Conservation (phyloP, 192 early-diverging fungal genomes). For the Physocladia obscura region DNA sequence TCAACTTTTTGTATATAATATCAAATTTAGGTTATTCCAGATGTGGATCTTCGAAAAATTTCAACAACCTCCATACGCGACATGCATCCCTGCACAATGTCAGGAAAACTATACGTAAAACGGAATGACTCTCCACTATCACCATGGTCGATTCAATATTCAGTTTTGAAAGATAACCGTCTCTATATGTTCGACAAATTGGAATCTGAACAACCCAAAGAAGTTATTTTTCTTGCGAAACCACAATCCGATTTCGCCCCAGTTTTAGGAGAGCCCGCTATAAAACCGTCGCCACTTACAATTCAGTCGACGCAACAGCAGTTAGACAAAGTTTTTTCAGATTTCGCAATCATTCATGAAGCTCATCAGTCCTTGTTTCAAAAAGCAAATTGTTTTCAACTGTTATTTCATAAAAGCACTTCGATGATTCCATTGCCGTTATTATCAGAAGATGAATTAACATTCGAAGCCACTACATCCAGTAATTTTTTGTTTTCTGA, state of each 20-base stretch:
- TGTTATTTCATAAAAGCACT: conserved; percentile 23
- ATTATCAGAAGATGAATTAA: too few species aligned
- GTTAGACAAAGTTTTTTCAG: conserved; percentile 32
- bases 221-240: conserved; percentile 9
- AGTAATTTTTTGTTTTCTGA: conserved; percentile 21
- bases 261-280: background rate
- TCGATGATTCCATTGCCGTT: background rate
- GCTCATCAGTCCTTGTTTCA: conserved; percentile 46
- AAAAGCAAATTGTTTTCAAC: conserved; percentile 42
- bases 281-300: background rate
- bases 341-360: conserved; percentile 30
- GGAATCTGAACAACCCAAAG: conserved; percentile 22
- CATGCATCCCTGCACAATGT: conserved; percentile 22
- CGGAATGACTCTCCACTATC: conserved; percentile 37
- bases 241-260: too few species aligned
- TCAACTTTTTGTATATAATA: conserved; percentile 15
- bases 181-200: conserved; percentile 43
- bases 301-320: background rate
- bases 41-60: conserved; percentile 19
- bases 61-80: conserved; percentile 24
- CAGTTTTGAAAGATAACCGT: conserved; percentile 33
- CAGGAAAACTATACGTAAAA: conserved; percentile 39
- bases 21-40: conserved; percentile 22
- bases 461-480: too few species aligned
- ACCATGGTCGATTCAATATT: conserved; percentile 40